Percentiles rank a stretch among this genome's conserved stretches.
Evolutionary conservation across 805 yeast species (phyloP).

Genomic region (Middelhovenomyces tepae): DNA sequence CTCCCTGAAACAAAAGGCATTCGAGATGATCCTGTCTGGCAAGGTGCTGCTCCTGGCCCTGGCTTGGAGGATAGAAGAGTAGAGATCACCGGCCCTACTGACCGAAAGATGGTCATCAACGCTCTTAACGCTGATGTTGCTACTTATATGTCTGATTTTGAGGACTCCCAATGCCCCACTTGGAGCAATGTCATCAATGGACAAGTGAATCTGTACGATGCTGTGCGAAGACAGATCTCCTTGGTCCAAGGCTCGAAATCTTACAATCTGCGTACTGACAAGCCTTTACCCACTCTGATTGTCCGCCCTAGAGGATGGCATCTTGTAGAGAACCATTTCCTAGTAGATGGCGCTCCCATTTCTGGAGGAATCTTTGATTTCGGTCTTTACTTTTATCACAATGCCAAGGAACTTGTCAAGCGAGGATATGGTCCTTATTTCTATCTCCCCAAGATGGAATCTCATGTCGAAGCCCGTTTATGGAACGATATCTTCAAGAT

Average conservation of each 20-base stretch:
- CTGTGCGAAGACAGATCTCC: constrained; percentile 47
- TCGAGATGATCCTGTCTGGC: constrained; percentile 61
- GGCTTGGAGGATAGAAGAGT: constrained; percentile 66
- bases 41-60: constrained; percentile 59
- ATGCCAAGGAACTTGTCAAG: constrained; percentile 47
- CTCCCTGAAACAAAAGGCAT: constrained; percentile 54
- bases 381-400: constrained; percentile 62
- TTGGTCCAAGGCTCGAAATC: constrained; percentile 31
- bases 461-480: constrained; percentile 64
- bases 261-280: constrained; percentile 45
- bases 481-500: constrained; percentile 66
- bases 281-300: constrained; percentile 43
- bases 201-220: constrained; percentile 63
- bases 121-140: constrained; percentile 62
- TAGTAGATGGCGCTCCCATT: constrained; percentile 60
- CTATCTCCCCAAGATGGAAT: constrained; percentile 70
- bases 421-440: constrained; percentile 65
- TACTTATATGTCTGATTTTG: constrained; percentile 71
- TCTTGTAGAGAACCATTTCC: constrained; percentile 54
- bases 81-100: constrained; percentile 71
- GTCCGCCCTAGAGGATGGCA: constrained; percentile 67
- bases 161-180: constrained; percentile 64
- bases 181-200: constrained; percentile 62
- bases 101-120: constrained; percentile 66
- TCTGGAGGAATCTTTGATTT: constrained; percentile 62